These are phyloP conservation scores for Mortierella claussenii DNA, from an alignment of 192 early-diverging fungal genomes.

Conservation along the genomic window DNA sequence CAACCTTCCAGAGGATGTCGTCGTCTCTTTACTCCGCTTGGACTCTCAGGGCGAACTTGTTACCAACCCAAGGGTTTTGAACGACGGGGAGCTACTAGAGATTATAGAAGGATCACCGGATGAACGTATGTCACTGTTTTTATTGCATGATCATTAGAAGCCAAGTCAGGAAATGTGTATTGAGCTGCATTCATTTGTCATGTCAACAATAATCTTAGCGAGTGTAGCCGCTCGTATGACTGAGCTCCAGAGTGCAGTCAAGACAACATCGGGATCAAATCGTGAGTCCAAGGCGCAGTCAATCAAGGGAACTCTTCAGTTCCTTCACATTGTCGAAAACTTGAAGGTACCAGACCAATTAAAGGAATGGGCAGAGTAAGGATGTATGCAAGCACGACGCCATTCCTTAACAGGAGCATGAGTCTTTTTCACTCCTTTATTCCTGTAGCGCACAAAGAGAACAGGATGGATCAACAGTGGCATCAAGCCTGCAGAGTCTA, in stretches of 20 bases:
- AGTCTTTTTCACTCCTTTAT: too few relatives aligned
- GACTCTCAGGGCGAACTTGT: constrained; percentile 34
- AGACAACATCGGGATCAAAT: constrained; percentile 5
- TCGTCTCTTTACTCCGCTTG: constrained; percentile 29
- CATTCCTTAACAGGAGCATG: too few relatives aligned
- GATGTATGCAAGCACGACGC: too few relatives aligned
- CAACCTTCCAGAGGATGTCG: constrained; percentile 12
- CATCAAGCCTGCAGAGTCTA: constrained; percentile 81
- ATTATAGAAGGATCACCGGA: constrained; percentile 37
- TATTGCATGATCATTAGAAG: too few relatives aligned
- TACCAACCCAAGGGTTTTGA: constrained; percentile 11
- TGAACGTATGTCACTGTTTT: constrained; percentile 14
- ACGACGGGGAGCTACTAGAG: constrained; percentile 39
- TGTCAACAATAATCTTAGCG: constrained; percentile 3
- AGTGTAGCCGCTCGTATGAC: constrained; percentile 33
- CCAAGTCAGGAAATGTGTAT: too few relatives aligned
- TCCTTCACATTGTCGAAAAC: constrained; percentile 83
- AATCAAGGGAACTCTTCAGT: constrained; percentile 59
- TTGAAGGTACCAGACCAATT: constrained; percentile 69
- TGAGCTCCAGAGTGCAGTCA: constrained; percentile 9
- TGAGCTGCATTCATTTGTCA: too few relatives aligned
- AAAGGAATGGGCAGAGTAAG: constrained; percentile 7
- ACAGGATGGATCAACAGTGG: constrained; percentile 90
- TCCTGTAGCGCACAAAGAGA: constrained; percentile 81
- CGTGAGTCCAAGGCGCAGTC: constrained; percentile 31